A percentile compares a stretch with the other conserved stretches of the same genome.
These are phyloP conservation scores for Phalaenopsis aphrodite DNA, from an alignment of 106 monocot species.

Conservation along the genomic window DNA sequence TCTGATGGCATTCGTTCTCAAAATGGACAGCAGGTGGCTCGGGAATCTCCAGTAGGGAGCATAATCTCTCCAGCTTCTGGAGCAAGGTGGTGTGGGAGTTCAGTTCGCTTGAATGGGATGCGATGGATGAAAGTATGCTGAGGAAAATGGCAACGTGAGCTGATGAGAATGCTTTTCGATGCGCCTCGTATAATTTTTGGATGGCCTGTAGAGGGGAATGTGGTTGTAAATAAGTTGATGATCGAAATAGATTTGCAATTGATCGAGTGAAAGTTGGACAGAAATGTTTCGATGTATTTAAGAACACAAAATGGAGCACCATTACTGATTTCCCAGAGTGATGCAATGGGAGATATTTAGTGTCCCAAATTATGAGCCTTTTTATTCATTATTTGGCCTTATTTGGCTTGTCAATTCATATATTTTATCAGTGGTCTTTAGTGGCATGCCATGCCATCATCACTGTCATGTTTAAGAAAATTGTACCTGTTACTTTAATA, in stretches of 20 bases:
- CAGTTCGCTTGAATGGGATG: constrained; percentile 61
- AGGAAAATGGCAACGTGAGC: constrained; percentile 43
- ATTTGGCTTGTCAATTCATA: no score
- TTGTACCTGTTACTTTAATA: no score
- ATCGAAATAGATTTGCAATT: not conserved
- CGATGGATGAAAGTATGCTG: constrained; percentile 60
- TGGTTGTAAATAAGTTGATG: not conserved
- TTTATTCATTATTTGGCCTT: no score
- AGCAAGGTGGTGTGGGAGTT: constrained; percentile 29
- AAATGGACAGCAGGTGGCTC: constrained; percentile 82
- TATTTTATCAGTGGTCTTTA: no score
- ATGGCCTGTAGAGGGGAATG: constrained; percentile 31
- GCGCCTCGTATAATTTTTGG: constrained; percentile 53
- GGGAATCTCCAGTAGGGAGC: constrained; percentile 59
- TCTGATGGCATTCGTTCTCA: constrained; percentile 71
- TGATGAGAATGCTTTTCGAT: constrained; percentile 34
- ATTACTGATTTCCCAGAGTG: no score
- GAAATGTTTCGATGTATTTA: no score
- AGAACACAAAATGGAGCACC: no score
- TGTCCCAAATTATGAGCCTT: no score
- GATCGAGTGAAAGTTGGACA: not conserved
- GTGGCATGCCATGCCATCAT: no score
- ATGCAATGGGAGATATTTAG: no score
- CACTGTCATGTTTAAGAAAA: no score
- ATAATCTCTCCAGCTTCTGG: constrained; percentile 60